Evolutionary conservation across 1,284 basidiomycete genomes (phyloP).

Genomic region (Pseudozyma flocculosa): DNA sequence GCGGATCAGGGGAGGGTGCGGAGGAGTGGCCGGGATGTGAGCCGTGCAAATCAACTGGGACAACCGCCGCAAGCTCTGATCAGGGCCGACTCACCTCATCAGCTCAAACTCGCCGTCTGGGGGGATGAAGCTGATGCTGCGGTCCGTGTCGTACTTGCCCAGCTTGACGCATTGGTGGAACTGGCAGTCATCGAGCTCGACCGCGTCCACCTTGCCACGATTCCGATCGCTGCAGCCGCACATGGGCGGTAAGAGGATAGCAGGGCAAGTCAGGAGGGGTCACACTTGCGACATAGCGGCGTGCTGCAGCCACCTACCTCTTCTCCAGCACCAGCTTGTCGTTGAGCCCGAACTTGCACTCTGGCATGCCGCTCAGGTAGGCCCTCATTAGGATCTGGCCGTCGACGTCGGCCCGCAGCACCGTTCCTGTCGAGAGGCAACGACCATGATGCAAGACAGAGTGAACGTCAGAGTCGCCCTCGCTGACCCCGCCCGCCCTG

Average conservation of each 20-base stretch:
- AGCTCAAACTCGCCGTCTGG: constrained; percentile 99
- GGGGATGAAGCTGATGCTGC: constrained; percentile 93
- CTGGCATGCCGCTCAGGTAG: constrained; percentile 90
- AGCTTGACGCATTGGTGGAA: constrained; percentile 98
- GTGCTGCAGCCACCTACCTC: constrained; percentile 56
- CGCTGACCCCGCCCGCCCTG: too few species aligned
- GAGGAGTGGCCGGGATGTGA: too few species aligned
- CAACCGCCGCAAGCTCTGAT: too few species aligned
- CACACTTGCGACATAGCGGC: too few species aligned
- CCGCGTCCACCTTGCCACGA: constrained; percentile 33
- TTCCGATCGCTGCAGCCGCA: constrained; percentile 24
- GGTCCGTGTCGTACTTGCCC: constrained; percentile 86
- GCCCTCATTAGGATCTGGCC: constrained; percentile 98
- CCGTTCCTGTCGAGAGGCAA: constrained; percentile 60
- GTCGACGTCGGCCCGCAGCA: constrained; percentile 94
- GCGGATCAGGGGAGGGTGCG: too few species aligned
- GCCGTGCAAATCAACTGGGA: constrained; percentile 13
- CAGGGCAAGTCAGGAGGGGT: too few species aligned
- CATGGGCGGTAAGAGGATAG: too few species aligned
- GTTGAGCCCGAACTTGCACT: constrained; percentile 97
- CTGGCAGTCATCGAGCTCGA: constrained; percentile 90
- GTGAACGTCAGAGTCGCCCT: too few species aligned
- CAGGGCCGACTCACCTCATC: constrained; percentile 71
- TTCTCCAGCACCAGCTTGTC: constrained; percentile 97
- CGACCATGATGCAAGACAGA: too few species aligned